Conservation (phyloP, 768 basidiomycete species). For the Hericium erinaceus region DNA sequence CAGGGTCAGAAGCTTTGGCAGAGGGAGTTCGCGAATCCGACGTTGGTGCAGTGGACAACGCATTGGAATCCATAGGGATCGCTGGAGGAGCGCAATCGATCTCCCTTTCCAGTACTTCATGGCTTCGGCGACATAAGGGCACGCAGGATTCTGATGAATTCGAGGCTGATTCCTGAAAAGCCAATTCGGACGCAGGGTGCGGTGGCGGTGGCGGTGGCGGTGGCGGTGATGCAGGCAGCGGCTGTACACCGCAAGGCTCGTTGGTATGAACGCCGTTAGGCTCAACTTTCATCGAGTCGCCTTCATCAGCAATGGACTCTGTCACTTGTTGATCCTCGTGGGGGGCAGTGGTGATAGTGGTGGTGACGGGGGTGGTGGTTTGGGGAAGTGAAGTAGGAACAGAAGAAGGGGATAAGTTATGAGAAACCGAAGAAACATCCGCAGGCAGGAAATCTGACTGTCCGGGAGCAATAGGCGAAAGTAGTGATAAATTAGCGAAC, state of each 20-base stretch:
- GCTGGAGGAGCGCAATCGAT: too few species aligned
- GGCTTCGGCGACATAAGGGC: too few species aligned
- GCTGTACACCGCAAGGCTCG: not conserved
- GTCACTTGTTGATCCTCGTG: too few species aligned
- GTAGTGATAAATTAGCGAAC: conserved; percentile 44
- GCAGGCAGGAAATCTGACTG: conserved; percentile 1
- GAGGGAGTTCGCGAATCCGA: not conserved
- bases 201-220: not conserved
- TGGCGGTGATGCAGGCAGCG: not conserved
- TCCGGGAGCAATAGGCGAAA: conserved; percentile 22
- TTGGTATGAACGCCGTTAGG: not conserved
- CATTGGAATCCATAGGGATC: too few species aligned
- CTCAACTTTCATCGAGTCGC: too few species aligned
- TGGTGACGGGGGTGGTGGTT: not conserved
- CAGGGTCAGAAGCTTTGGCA: not conserved
- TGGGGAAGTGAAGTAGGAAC: conserved; percentile 1
- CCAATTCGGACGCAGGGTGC: not conserved
- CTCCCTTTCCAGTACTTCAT: too few species aligned
- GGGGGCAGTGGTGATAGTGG: not conserved
- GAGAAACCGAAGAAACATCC: conserved; percentile 13
- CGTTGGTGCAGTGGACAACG: too few species aligned
- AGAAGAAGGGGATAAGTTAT: conserved; percentile 15
- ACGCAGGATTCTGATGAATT: not conserved
- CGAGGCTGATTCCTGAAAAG: not conserved
- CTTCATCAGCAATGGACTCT: too few species aligned